Percentiles rank a stretch among this genome's conserved stretches.
phyloP scores from a whole-genome alignment of 2,329 filamentous ascomycete genomes.

The Trichoderma asperellum region DNA sequence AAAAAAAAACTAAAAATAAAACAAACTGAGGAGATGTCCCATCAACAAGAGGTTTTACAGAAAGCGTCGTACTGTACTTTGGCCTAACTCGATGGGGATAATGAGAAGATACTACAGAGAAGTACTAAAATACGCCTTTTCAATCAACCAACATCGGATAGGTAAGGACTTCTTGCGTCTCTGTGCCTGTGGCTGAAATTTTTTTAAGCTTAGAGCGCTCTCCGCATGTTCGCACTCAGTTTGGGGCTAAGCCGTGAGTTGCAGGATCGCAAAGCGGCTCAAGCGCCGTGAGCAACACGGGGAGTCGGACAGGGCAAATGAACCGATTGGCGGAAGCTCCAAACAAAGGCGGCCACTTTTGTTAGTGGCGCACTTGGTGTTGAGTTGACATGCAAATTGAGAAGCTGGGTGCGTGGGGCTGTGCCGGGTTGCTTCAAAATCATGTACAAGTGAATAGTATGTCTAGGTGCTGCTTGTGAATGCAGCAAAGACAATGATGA shows the following conservation, averaged over 20 bases:
- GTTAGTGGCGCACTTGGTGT: background rate
- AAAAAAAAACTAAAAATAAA: no score
- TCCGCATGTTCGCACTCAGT: background rate
- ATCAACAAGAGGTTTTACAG: background rate
- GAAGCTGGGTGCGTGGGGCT: background rate
- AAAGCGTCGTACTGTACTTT: background rate
- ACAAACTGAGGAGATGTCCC: background rate
- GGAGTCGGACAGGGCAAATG: slow-evolving; percentile 11
- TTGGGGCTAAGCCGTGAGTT: background rate
- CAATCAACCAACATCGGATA: background rate
- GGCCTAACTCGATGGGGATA: background rate
- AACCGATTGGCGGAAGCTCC: slow-evolving; percentile 20
- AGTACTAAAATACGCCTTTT: background rate
- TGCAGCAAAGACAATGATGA: background rate
- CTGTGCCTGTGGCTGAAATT: background rate
- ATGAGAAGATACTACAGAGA: background rate
- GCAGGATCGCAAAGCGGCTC: background rate
- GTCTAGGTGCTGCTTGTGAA: background rate
- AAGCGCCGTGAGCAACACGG: slow-evolving; percentile 1
- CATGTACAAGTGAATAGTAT: background rate
- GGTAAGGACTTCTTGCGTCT: background rate
- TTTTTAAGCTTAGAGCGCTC: background rate
- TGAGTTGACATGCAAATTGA: background rate
- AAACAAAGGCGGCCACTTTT: background rate
- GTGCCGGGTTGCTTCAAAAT: background rate